Evolutionary conservation across 495 filamentous ascomycete genomes (phyloP).

Genomic region (Clohesyomyces aquaticus): DNA sequence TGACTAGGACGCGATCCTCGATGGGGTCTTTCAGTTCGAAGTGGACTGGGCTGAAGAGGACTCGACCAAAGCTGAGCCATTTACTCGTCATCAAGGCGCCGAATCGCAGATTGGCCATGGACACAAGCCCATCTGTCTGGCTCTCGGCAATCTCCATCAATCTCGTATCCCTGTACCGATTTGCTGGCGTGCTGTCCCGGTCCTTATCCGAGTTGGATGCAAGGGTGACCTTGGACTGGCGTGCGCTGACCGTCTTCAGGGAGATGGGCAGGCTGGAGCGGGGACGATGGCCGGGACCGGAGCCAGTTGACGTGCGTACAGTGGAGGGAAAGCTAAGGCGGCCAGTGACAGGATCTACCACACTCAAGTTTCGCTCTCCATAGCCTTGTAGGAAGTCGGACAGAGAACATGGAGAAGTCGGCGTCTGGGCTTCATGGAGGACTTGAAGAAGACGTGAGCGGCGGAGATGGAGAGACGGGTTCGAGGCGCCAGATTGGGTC

Average conservation of each 20-base stretch:
- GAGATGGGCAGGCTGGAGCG: conserved; percentile 42
- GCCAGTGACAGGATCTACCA: conserved; percentile 46
- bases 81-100: conserved; percentile 76
- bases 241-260: conserved; percentile 27
- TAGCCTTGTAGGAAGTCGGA: conserved; percentile 58
- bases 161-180: conserved; percentile 48
- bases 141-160: conserved; percentile 56
- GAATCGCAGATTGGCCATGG: conserved; percentile 81
- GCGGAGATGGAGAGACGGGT: conserved; percentile 36
- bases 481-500: conserved; percentile 30
- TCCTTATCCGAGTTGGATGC: conserved; percentile 39
- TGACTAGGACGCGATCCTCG: conserved; percentile 72
- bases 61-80: conserved; percentile 93
- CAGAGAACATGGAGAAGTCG: conserved; percentile 58
- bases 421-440: conserved; percentile 44
- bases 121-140: conserved; percentile 64
- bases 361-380: conserved; percentile 53
- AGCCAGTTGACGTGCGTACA: conserved; percentile 53
- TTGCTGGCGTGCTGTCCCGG: conserved; percentile 35
- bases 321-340: conserved; percentile 49
- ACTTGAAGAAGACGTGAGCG: conserved; percentile 39
- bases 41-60: conserved; percentile 91
- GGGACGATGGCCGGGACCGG: conserved; percentile 46
- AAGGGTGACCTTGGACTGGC: conserved; percentile 39
- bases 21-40: conserved; percentile 65